Conservation (phyloP, 2,329 filamentous ascomycete species). For the Phaeosphaeria sp. region DNA sequence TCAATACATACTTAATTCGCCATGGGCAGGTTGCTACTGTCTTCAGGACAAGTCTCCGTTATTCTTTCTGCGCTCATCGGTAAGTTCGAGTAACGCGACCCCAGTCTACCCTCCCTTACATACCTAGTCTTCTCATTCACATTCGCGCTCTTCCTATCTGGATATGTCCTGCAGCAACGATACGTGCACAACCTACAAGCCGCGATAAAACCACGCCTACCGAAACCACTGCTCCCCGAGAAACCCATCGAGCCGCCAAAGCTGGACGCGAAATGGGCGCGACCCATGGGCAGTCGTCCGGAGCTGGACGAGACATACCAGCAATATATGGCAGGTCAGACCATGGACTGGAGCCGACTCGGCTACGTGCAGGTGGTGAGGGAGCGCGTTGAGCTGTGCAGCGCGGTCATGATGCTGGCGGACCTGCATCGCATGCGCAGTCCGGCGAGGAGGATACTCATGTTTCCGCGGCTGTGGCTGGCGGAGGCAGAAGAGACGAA, state of each 20-base stretch:
- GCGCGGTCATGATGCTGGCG: slow-evolving; percentile 57
- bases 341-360: slow-evolving; percentile 54
- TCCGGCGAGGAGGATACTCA: slow-evolving; percentile 53
- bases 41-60: slow-evolving; percentile 74
- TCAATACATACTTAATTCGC: not conserved
- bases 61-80: slow-evolving; percentile 69
- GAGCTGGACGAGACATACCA: slow-evolving; percentile 38
- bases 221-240: slow-evolving; percentile 46
- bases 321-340: slow-evolving; percentile 41
- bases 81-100: slow-evolving; percentile 49
- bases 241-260: slow-evolving; percentile 44
- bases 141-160: slow-evolving; percentile 81
- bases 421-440: slow-evolving; percentile 55
- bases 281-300: slow-evolving; percentile 36
- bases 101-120: slow-evolving; percentile 11
- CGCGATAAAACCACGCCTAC: slow-evolving; percentile 67
- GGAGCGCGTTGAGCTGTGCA: slow-evolving; percentile 56
- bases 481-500: slow-evolving; percentile 43
- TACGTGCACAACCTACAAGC: slow-evolving; percentile 79
- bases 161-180: slow-evolving; percentile 86
- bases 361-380: slow-evolving; percentile 58
- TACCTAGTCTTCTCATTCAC: slow-evolving; percentile 74
- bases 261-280: slow-evolving; percentile 47
- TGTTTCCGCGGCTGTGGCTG: slow-evolving; percentile 54
- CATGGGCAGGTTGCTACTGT: slow-evolving; percentile 64